Percentiles rank a stretch among this genome's conserved stretches.
phyloP scores from a whole-genome alignment of 371 early-diverging fungal species.

The Mucor saturninus region DNA sequence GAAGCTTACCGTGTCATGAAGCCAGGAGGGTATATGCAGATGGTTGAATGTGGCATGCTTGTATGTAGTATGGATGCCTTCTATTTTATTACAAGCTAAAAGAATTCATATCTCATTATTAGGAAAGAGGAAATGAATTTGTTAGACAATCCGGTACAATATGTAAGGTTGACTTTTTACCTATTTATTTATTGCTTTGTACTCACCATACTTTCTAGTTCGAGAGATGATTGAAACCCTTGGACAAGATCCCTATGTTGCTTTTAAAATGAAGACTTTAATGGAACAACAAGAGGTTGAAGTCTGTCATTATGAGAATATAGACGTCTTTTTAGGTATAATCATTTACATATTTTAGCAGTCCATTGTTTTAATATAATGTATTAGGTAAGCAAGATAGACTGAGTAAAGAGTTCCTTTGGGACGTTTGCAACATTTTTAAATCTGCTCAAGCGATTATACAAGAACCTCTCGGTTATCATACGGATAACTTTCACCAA shows the following conservation, averaged over 20 bases:
- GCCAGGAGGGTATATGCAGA: conserved; percentile 64
- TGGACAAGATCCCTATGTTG: conserved; percentile 58
- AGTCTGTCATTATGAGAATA: conserved; percentile 27
- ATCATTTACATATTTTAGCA: too few relatives aligned
- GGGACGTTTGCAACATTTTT: conserved; percentile 23
- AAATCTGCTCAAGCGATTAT: conserved; percentile 17
- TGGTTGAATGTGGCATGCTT: conserved; percentile 54
- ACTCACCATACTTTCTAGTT: conserved; percentile 19
- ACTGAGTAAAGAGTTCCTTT: conserved; percentile 30
- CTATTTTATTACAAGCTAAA: too few relatives aligned
- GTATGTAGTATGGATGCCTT: conserved; percentile 10
- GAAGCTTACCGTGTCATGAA: conserved; percentile 60
- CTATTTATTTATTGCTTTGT: too few relatives aligned
- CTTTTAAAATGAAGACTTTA: conserved; percentile 40
- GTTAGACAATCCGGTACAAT: conserved; percentile 27
- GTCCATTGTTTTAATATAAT: background rate
- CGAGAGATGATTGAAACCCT: conserved; percentile 29
- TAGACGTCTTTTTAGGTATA: conserved; percentile 24
- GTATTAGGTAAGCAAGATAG: conserved; percentile 19
- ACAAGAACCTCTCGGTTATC: conserved; percentile 12
- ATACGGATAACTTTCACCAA: conserved; percentile 7
- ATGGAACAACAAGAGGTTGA: conserved; percentile 38
- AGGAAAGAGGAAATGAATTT: conserved; percentile 43
- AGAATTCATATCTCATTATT: background rate
- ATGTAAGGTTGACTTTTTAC: conserved; percentile 27